Evolutionary conservation across 2,329 filamentous ascomycete genomes (phyloP), one percentile per base, ranked within the genome.

Genomic region (Sporothrix schenckii): DNA sequence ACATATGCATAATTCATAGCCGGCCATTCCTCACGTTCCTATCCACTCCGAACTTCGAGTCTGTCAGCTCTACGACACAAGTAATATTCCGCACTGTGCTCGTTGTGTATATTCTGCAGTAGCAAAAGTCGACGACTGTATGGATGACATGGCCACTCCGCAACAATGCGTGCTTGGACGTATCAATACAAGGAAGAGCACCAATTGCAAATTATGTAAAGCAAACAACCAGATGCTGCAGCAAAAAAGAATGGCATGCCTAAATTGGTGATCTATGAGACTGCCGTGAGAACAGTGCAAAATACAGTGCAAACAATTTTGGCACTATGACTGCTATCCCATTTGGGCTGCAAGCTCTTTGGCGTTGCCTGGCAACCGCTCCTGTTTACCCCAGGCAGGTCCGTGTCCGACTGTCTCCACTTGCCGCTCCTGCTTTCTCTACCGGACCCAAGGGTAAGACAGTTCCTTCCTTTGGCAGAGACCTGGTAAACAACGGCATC

Each of bases 321-420:
- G 6, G 13, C 19, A 61, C 56, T 14, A 39, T 61, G 34, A 10
- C 5, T 6, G 52, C 30, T 41, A 13, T n/a, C 56, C 34, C 21
- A n/a, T 60, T 41, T 24, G 56, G 56, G 41, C 60, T 63, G 60
- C 60, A 65, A 50, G 61, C 61, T 30, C 44, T 65, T 5, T n/a
- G 9, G 24, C 9, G 71, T 72, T 72, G 71, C 71, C 65, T 34
- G 24, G 71, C 71, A 72, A 72, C 71, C 11, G 9, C 44, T 21
- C 7, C 16, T 72, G 67, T 71, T 72, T 69, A 72, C 63, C 67
- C 54, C 19, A 49, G 56, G 60, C 34, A 56, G 53, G 69, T 56
- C 58, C 41, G 66, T 70, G 68, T 67, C 69, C 58, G 14, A n/a
- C 24, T 21, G 14, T 34, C 60, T 72, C 69, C 72, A 72, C 72